Evolutionary conservation across 257 asterid genomes (phyloP).

Genomic region (Gardenia jasminoides): DNA sequence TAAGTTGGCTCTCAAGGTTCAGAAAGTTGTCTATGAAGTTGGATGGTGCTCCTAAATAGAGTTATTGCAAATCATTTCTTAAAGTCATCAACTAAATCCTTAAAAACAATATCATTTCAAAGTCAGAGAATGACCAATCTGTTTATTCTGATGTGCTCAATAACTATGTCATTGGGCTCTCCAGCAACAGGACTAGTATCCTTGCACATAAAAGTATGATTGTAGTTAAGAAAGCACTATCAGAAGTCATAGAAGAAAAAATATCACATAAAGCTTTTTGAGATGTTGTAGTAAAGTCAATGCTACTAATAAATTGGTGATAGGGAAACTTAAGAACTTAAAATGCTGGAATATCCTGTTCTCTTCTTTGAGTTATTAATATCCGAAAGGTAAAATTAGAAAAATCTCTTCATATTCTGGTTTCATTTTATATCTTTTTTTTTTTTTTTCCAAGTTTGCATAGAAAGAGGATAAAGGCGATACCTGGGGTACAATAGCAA

Average conservation of each 20-base stretch:
- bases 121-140: neutral
- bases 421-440: neutral
- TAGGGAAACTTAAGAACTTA: neutral
- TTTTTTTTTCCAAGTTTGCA: neutral
- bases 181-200: neutral
- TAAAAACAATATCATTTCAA: too few relatives aligned
- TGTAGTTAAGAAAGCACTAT: neutral
- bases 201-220: neutral
- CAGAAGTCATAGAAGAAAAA: neutral
- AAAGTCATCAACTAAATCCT: too few relatives aligned
- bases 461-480: slow-evolving; percentile 1
- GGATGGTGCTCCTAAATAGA: neutral
- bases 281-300: neutral
- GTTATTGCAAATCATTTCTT: neutral
- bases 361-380: neutral
- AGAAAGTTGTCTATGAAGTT: neutral
- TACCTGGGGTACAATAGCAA: slow-evolving; percentile 79
- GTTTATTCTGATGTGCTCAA: neutral
- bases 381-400: neutral
- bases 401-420: neutral
- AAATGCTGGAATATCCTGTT: too few relatives aligned
- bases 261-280: neutral
- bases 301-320: neutral
- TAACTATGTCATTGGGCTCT: neutral
- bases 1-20: neutral